Evolutionary conservation across 441 rosid species (phyloP), one percentile per base, ranked within the genome.

Genomic region (Populus tomentosa): DNA sequence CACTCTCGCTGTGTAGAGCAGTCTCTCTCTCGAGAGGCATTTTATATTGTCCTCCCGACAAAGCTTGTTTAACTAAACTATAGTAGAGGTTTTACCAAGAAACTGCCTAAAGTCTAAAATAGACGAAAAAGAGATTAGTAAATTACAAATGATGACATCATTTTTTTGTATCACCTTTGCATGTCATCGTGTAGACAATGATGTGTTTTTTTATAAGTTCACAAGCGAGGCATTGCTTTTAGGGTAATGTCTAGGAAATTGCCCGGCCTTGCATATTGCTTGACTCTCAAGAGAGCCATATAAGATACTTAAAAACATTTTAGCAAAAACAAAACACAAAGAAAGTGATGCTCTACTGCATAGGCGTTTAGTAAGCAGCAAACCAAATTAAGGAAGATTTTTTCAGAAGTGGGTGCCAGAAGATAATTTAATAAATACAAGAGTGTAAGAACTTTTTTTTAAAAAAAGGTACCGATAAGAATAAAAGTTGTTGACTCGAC

Each of bases 61-160:
- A 72, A 9, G 16, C 5, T 21, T 30, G 20, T 24, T 6, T 10
- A 16, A 64, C 46, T 26, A 40, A 46, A 26, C 24, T 26, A 66
- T 42, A 46, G 18, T 13, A 18, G 64, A 16, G 63, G 67, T 61
- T 76, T 76, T 69, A 33, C 30, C 26, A 69, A 38, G 28, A 76
- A 66, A 36, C 68, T 68, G 59, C 73, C 59, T 59, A 21, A 75
- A 75, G 72, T 67, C 67, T 14, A 40, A 40, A 40, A 40, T 10
- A 40, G 13, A 40, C 14, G 46, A 40, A 40, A 40, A 40, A 3
- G 13, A 10, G 46, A 4, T 40, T 40, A 40, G 14, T 40, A 40
- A 40, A 40, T 40, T 40, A 40, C 46, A 10, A 40, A 40, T 40
- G 50, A 10, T 40, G 50, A 40, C 50, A 40, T 40, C 14, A 40